phyloP scores from a whole-genome alignment of 148 eudicot genomes.

The Vaccinium darrowii region DNA sequence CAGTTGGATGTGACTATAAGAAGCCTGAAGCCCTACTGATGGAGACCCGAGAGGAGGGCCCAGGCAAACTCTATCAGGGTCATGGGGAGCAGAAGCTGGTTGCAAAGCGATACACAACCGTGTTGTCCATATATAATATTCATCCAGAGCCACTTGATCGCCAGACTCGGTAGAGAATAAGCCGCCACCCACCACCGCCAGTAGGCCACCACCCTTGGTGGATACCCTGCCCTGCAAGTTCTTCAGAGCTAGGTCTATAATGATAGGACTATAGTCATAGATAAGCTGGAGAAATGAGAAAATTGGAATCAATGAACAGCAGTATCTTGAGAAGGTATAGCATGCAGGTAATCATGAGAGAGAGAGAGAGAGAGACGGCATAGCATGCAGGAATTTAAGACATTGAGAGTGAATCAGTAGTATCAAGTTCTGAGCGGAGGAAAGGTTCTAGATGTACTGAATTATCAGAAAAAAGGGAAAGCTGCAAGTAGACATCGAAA shows the following conservation, averaged over 20 bases:
- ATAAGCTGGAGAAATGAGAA: not conserved
- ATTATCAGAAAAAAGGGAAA: not conserved
- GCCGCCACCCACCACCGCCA: not conserved
- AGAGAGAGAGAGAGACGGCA: not conserved
- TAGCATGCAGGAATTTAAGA: not conserved
- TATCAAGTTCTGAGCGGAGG: not conserved
- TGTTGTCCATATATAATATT: not conserved
- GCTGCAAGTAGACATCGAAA: not conserved
- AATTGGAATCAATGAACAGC: not conserved
- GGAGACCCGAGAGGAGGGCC: not conserved
- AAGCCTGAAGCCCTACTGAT: not conserved
- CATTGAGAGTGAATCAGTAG: not conserved
- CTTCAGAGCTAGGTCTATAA: not conserved
- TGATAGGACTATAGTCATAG: not conserved
- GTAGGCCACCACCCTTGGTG: not conserved
- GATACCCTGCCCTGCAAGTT: not conserved
- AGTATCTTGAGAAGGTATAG: not conserved
- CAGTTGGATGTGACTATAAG: not conserved
- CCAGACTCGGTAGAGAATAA: not conserved
- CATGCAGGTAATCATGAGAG: not conserved
- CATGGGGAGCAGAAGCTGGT: not conserved
- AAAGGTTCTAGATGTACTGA: not conserved
- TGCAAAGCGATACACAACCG: not conserved
- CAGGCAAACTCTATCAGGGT: not conserved
- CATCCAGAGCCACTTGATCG: not conserved